Conservation (phyloP, 345 rosid genomes). For the Lepidium aucheri region DNA sequence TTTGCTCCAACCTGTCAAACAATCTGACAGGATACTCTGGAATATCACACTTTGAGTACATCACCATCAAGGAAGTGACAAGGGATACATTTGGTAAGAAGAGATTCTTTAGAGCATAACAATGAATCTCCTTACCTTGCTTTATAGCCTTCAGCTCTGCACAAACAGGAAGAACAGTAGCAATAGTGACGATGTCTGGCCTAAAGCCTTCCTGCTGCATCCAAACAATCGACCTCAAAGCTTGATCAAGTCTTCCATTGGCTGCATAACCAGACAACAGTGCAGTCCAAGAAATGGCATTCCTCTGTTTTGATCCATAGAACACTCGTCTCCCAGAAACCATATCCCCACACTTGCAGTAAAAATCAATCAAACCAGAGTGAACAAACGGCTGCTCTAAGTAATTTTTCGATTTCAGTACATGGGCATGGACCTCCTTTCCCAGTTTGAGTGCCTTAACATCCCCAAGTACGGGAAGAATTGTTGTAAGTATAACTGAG, state of each 20-base stretch:
- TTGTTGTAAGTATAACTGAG: conserved; percentile 53
- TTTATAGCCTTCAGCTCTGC: conserved; percentile 48
- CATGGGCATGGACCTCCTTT: conserved; percentile 65
- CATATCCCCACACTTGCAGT: conserved; percentile 79
- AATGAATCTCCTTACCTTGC: conserved; percentile 81
- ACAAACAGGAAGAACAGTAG: conserved; percentile 78
- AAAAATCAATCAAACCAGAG: conserved; percentile 76
- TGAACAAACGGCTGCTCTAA: conserved; percentile 44
- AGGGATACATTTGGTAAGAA: conserved; percentile 72
- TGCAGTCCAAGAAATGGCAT: conserved; percentile 79
- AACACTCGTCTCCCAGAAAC: conserved; percentile 60
- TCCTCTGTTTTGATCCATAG: conserved; percentile 55
- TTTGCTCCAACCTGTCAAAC: conserved; percentile 45
- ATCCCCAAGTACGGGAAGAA: conserved; percentile 70
- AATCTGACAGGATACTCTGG: conserved; percentile 43
- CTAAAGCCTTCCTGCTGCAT: conserved; percentile 87
- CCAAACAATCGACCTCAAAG: conserved; percentile 79
- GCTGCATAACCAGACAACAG: conserved; percentile 73
- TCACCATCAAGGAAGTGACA: conserved; percentile 60
- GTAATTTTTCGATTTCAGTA: conserved; percentile 44
- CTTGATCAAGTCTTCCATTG: conserved; percentile 72
- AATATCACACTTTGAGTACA: conserved; percentile 73
- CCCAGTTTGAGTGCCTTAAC: conserved; percentile 48
- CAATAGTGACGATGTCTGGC: conserved; percentile 74
- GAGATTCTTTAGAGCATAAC: conserved; percentile 61